Conservation (phyloP, 352 stramenopile species). For the Blastocystis sp. region DNA sequence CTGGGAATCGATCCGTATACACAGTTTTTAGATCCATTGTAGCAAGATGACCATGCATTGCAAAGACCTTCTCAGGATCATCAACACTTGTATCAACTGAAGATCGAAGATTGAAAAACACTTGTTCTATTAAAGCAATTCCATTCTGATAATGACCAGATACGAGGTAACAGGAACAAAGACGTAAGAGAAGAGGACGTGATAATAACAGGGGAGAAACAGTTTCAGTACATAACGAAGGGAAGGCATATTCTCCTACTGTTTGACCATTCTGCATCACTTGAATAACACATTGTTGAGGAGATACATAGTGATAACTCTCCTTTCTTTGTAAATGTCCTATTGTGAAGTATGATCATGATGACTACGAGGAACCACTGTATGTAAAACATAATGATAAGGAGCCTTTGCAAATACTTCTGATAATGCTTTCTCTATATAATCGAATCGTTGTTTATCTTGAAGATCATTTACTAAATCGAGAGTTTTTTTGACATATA, state of each 20-base stretch:
- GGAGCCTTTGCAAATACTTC: neutral
- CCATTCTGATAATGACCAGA: neutral
- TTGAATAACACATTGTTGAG: no score
- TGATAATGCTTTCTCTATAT: neutral
- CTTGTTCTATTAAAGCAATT: neutral
- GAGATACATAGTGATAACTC: no score
- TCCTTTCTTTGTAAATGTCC: neutral
- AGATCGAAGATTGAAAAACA: neutral
- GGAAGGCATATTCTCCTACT: neutral
- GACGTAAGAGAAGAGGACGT: neutral
- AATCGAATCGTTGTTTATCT: neutral
- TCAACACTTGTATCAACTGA: neutral
- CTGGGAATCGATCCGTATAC: neutral
- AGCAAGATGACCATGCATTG: neutral
- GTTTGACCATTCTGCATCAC: neutral
- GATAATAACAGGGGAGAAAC: neutral
- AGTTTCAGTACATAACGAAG: neutral
- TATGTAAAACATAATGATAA: neutral
- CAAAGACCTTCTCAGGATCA: neutral
- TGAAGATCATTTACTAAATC: neutral
- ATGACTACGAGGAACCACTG: neutral
- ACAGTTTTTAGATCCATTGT: neutral
- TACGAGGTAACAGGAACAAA: neutral
- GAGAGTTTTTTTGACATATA: conserved; percentile 31
- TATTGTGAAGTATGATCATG: neutral